phyloP scores from a whole-genome alignment of 768 basidiomycete genomes.

The Termitomyces sp. region DNA sequence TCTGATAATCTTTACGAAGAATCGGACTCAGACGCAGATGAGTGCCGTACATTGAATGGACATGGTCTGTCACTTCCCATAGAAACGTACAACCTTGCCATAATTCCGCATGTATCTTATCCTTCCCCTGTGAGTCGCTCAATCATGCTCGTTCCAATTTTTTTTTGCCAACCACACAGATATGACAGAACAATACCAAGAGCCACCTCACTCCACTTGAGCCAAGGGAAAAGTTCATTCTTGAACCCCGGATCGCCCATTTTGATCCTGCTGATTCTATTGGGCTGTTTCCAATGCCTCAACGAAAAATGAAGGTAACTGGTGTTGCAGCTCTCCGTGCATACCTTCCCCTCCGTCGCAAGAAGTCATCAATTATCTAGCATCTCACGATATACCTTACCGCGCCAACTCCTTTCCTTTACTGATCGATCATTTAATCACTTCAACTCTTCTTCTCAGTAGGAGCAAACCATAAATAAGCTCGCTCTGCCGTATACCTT shows the following conservation, averaged over 20 bases:
- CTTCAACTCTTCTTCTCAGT: neutral
- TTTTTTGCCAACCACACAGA: neutral
- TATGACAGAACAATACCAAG: constrained; percentile 3
- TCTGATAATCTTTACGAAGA: constrained; percentile 18
- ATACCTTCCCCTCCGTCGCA: constrained; percentile 18
- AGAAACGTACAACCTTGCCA: neutral
- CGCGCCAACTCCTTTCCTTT: neutral
- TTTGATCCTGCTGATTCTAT: constrained; percentile 21
- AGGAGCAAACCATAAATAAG: neutral
- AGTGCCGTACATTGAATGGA: constrained; percentile 18
- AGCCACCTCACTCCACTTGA: constrained; percentile 1
- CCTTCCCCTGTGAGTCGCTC: constrained; percentile 4
- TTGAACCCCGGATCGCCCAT: constrained; percentile 8
- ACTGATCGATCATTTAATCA: neutral
- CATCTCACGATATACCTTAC: neutral
- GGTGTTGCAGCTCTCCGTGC: constrained; percentile 20
- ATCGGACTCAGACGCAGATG: constrained; percentile 22
- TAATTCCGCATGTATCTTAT: neutral
- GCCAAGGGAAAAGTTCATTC: constrained; percentile 11
- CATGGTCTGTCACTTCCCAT: neutral
- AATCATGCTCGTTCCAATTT: neutral
- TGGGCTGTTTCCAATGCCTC: constrained; percentile 21
- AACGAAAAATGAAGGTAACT: constrained; percentile 13
- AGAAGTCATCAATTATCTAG: neutral
- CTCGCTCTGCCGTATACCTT: neutral